Evolutionary conservation across 2,329 filamentous ascomycete species (phyloP).

Genomic region (Lachnellula suecica): DNA sequence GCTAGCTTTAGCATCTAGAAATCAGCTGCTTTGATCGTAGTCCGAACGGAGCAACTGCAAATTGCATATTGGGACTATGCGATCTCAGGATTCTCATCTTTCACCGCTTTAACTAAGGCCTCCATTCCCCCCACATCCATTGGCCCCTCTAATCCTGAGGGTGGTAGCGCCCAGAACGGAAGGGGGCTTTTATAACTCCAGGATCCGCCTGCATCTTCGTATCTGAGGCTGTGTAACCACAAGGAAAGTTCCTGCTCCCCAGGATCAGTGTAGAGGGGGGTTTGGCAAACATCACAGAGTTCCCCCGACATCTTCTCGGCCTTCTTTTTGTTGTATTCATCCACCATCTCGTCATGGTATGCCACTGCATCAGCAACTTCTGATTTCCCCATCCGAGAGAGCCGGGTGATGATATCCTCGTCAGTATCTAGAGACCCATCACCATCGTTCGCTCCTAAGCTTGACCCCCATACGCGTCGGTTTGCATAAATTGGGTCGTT

Average conservation of each 20-base stretch:
- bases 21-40: no score
- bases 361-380: slow-evolving; percentile 88
- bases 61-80: no score
- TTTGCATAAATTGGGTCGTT: slow-evolving; percentile 99
- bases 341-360: slow-evolving; percentile 92
- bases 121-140: slow-evolving; percentile 63
- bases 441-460: slow-evolving; percentile 66
- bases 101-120: slow-evolving; percentile 52
- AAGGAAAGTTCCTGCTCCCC: slow-evolving; percentile 87
- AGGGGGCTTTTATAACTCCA: slow-evolving; percentile 88
- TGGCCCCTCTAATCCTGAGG: slow-evolving; percentile 57
- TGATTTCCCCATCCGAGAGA: slow-evolving; percentile 90
- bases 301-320: slow-evolving; percentile 92
- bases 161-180: slow-evolving; percentile 85
- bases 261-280: slow-evolving; percentile 90
- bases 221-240: slow-evolving; percentile 89
- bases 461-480: slow-evolving; percentile 81
- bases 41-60: no score
- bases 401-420: slow-evolving; percentile 82
- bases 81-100: slow-evolving; percentile 33
- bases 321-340: slow-evolving; percentile 83
- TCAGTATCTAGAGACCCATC: slow-evolving; percentile 73
- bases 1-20: background rate
- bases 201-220: slow-evolving; percentile 76
- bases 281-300: slow-evolving; percentile 77